Base-by-base conservation (phyloP, 306 rosid species). In the Cucumis cinereus region DNA sequence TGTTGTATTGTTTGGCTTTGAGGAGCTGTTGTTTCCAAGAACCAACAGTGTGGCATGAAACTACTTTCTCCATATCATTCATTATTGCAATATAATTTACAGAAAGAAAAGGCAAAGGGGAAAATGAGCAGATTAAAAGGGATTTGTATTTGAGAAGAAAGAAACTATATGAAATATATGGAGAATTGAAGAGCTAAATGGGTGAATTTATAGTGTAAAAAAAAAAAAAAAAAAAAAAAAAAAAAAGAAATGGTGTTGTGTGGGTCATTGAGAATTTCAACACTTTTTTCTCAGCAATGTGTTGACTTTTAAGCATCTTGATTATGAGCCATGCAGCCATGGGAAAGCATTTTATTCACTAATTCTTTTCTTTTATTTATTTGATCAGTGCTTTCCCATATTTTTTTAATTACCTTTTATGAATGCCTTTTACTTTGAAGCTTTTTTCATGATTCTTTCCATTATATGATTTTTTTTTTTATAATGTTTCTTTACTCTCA, bases 61-160 rank as follows among this genome's bases (percentile, higher is more conserved):
- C 85, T 14, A 92, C 92, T 28, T 83, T 85, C 8, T 84, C 85
- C 49, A 77, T 87, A 40, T 82, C 93, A 0, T 80, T 85, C 86
- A 80, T 82, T 57, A 78, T 82, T 57, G 10, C 8, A 30, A 30
- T 33, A 20, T 53, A 20, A 1, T 4, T 36, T 36, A 22, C 13
- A 23, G 7, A 57, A 57, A 1, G 15, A 57, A 7, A 22, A 57
- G 24, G 13, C 24, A 7, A 54, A n/a, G 12, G 12, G 24, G 1
- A 57, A 28, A 28, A 3, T 60, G 20, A 7, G 2, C 36, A 5
- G 30, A 60, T 8, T 30, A 30, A 30, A 30, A 30, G 61, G 30
- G 7, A 0, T 56, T 56, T 20, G 15, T 55, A 56, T 56, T 14
- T 58, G 35, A 58, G 64, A 24, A 13, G 35, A 11, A 24, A 5